Conservation (phyloP, 2,329 filamentous ascomycete species). For the Paracorniculantispora psalliotae region DNA sequence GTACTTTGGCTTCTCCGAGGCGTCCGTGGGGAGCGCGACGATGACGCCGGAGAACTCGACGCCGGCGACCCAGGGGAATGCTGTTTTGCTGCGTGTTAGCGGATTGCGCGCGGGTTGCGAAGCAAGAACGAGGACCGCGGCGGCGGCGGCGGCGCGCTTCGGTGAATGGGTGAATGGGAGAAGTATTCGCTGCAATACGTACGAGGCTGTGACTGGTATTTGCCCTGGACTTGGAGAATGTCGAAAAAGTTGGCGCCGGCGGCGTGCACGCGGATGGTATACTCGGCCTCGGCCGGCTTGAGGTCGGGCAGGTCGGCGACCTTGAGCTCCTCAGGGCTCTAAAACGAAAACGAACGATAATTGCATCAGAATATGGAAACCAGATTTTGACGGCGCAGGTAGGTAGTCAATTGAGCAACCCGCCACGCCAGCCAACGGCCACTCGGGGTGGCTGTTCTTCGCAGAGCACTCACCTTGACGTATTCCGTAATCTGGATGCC, state of each 20-base stretch:
- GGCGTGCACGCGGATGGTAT: conserved; percentile 81
- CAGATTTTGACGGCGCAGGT: background rate
- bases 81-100: conserved; percentile 24
- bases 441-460: too few relatives aligned
- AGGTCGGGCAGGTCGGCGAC: conserved; percentile 74
- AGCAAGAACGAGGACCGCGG: too few relatives aligned
- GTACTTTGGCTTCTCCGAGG: conserved; percentile 43
- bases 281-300: conserved; percentile 64
- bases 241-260: conserved; percentile 96
- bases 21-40: conserved; percentile 55
- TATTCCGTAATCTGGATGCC: conserved; percentile 71
- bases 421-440: too few relatives aligned
- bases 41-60: conserved; percentile 82
- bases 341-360: too few relatives aligned
- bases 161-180: too few relatives aligned
- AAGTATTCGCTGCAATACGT: conserved; percentile 18
- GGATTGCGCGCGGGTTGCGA: too few relatives aligned
- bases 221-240: conserved; percentile 87
- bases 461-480: conserved; percentile 66
- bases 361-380: background rate
- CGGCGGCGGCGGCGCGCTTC: too few relatives aligned
- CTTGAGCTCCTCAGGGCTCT: conserved; percentile 75
- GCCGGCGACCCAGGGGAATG: conserved; percentile 82
- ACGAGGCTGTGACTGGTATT: conserved; percentile 88
- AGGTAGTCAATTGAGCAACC: background rate